Percentiles rank a stretch among this genome's conserved stretches.
Conservation (phyloP, 2,329 filamentous ascomycete genomes). For the Monilinia polystroma region DNA sequence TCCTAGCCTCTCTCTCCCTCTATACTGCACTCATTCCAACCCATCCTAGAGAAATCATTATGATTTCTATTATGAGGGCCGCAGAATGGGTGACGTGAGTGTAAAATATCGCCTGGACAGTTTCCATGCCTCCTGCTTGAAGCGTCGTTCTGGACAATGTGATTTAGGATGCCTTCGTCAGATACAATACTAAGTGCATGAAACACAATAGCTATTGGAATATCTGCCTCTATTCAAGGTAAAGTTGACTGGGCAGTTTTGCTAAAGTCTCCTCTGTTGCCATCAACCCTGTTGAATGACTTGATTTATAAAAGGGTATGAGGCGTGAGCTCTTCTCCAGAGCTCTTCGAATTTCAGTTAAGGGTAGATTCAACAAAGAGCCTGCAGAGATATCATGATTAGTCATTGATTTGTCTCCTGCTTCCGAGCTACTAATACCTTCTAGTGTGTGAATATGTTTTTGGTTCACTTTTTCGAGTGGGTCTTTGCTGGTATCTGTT, state of each 20-base stretch:
- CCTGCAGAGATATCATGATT: background rate
- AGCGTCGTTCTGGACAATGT: conserved; percentile 54
- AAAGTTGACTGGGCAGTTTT: conserved; percentile 89
- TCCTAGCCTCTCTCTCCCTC: background rate
- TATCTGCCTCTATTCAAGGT: conserved; percentile 89
- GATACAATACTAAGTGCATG: conserved; percentile 93
- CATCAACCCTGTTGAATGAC: conserved; percentile 80
- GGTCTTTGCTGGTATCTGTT: too few species aligned
- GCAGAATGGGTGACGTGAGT: too few species aligned
- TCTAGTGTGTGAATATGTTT: background rate
- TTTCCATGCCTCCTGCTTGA: background rate
- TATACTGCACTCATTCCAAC: background rate
- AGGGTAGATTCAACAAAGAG: conserved; percentile 39
- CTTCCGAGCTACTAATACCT: background rate
- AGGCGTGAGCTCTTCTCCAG: conserved; percentile 94
- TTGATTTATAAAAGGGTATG: conserved; percentile 90
- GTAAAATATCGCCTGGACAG: background rate
- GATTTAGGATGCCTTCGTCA: conserved; percentile 95
- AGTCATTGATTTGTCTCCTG: too few species aligned
- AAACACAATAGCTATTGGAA: conserved; percentile 94
- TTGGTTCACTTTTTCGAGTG: background rate
- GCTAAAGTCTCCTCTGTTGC: conserved; percentile 75
- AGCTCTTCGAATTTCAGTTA: conserved; percentile 93
- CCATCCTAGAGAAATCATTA: too few species aligned
- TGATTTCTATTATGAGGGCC: too few species aligned